Evolutionary conservation across 441 rosid species (phyloP).

Genomic region (Gossypium trilobum): DNA sequence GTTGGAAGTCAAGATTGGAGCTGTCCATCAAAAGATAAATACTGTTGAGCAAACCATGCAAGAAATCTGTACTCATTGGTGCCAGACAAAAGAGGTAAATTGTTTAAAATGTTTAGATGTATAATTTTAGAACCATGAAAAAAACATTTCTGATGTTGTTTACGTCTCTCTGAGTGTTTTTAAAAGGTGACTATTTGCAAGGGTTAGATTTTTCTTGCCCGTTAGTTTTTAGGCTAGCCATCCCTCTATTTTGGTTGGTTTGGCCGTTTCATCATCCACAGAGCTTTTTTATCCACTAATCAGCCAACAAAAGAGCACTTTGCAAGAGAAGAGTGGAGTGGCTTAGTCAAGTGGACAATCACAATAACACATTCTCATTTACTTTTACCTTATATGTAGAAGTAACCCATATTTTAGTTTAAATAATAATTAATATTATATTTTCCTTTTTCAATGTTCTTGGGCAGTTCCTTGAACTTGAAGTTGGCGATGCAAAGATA

Average conservation of each 20-base stretch:
- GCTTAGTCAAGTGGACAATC: not conserved
- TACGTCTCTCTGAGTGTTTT: not conserved
- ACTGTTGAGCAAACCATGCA: conserved; percentile 33
- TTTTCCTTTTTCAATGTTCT: conserved; percentile 2
- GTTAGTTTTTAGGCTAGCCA: not conserved
- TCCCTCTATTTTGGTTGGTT: not conserved
- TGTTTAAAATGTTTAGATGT: not conserved
- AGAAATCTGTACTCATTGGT: conserved; percentile 38
- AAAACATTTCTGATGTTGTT: not conserved
- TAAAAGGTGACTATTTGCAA: not conserved
- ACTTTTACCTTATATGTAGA: not conserved
- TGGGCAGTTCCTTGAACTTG: conserved; percentile 67
- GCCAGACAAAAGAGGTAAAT: conserved; percentile 52
- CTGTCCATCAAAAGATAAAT: conserved; percentile 40
- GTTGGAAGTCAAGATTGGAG: conserved; percentile 37
- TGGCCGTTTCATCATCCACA: conserved; percentile 2
- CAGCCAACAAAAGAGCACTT: not conserved
- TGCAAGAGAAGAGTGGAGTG: not conserved
- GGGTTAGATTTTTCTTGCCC: not conserved
- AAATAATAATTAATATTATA: not conserved
- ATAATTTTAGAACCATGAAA: not conserved
- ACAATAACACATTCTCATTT: not conserved
- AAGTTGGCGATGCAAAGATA: conserved; percentile 61
- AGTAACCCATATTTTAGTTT: not conserved
- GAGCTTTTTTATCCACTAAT: not conserved